Evolutionary conservation across 2,329 filamentous ascomycete species (phyloP).

Genomic region (Scleromitrula shiraiana): DNA sequence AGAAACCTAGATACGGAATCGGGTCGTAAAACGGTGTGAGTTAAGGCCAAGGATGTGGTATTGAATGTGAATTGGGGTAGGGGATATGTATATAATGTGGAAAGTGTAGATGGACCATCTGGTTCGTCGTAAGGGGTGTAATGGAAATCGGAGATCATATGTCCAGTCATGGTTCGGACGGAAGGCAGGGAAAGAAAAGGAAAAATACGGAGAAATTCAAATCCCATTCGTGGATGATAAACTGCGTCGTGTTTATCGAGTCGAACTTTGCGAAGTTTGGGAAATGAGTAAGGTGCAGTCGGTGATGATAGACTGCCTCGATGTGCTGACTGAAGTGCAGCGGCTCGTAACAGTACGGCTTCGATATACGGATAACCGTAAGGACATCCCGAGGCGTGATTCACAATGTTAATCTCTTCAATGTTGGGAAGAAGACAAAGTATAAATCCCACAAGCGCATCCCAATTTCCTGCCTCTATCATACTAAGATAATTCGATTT

Average conservation of each 20-base stretch:
- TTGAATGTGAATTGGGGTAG: constrained; percentile 2
- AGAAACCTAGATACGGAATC: not conserved
- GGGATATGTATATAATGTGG: not conserved
- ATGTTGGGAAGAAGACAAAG: constrained; percentile 10
- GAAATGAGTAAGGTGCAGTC: not conserved
- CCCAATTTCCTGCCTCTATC: constrained; percentile 4
- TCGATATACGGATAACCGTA: constrained; percentile 10
- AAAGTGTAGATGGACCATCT: not conserved
- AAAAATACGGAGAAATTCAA: constrained; percentile 1
- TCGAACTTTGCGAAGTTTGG: not conserved
- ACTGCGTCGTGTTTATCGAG: constrained; percentile 3
- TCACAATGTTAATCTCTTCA: constrained; percentile 4
- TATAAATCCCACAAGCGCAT: constrained; percentile 2
- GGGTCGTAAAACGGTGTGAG: not conserved
- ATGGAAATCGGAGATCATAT: constrained; percentile 7
- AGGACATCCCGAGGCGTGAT: constrained; percentile 5
- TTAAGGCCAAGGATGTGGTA: not conserved
- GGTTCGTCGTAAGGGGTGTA: not conserved
- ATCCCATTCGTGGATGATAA: constrained; percentile 3
- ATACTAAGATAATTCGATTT: not conserved
- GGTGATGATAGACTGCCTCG: not conserved
- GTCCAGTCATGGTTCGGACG: not conserved
- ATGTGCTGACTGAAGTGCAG: not conserved
- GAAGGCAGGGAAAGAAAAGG: constrained; percentile 3
- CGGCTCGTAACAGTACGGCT: constrained; percentile 3